Evolutionary conservation across 1,139 yeast species (phyloP).

Genomic region (Kurtzmaniella quercitrusa): DNA sequence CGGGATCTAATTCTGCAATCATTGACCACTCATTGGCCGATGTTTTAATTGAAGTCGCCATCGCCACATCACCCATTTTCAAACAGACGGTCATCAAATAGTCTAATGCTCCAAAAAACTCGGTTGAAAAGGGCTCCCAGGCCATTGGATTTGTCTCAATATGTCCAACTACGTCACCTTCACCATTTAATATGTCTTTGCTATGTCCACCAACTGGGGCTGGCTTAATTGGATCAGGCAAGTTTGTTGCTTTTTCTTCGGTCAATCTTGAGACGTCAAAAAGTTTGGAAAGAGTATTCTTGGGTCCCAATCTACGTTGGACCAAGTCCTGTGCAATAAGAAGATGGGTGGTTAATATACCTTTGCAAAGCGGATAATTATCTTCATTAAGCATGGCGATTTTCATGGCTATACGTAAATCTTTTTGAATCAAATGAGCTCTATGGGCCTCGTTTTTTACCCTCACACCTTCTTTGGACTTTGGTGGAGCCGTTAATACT

Average conservation of each 20-base stretch:
- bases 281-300: background rate
- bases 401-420: constrained; percentile 64
- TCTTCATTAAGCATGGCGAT: constrained; percentile 53
- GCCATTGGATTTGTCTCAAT: constrained; percentile 39
- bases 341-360: constrained; percentile 60
- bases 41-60: constrained; percentile 61
- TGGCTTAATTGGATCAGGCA: background rate
- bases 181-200: constrained; percentile 6
- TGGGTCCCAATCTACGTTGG: constrained; percentile 16
- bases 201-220: constrained; percentile 1
- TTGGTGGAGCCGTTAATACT: constrained; percentile 41
- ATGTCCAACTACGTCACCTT: constrained; percentile 16
- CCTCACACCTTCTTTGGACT: constrained; percentile 18
- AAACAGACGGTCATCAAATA: constrained; percentile 64
- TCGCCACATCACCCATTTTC: constrained; percentile 59
- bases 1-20: constrained; percentile 63
- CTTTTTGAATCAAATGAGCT: constrained; percentile 67
- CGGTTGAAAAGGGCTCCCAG: constrained; percentile 74
- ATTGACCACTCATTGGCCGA: constrained; percentile 74
- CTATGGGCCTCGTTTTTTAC: constrained; percentile 28
- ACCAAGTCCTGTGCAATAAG: constrained; percentile 56
- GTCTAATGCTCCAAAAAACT: constrained; percentile 71
- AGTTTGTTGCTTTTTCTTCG: background rate
- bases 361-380: constrained; percentile 52
- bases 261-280: background rate